Percentiles rank a stretch among this genome's conserved stretches.
Evolutionary conservation across 345 rosid genomes (phyloP).

Genomic region (Conringia planisiliqua): DNA sequence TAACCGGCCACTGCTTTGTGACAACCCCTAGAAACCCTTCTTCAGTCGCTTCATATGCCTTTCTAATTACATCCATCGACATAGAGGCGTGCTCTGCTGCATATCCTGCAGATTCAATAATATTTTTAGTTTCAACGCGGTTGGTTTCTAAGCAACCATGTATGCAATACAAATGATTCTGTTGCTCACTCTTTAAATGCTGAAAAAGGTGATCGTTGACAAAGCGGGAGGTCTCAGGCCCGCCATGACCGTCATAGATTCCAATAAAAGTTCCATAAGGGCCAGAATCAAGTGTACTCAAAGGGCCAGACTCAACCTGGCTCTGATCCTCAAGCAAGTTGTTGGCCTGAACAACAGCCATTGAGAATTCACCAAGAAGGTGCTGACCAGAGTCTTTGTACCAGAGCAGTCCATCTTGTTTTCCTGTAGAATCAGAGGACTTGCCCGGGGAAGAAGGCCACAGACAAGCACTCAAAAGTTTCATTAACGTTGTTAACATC

Average conservation of each 20-base stretch:
- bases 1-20: constrained; percentile 88
- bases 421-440: constrained; percentile 59
- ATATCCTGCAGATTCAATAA: constrained; percentile 58
- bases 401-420: constrained; percentile 93
- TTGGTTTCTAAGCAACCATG: constrained; percentile 33
- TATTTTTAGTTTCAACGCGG: constrained; percentile 40
- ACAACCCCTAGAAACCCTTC: constrained; percentile 86
- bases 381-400: constrained; percentile 94
- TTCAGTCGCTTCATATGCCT: constrained; percentile 90
- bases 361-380: constrained; percentile 79
- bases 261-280: constrained; percentile 92
- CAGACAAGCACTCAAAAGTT: constrained; percentile 83
- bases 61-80: constrained; percentile 78
- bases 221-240: constrained; percentile 92
- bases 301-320: constrained; percentile 89
- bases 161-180: not conserved
- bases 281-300: constrained; percentile 79
- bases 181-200: constrained; percentile 78
- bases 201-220: constrained; percentile 84
- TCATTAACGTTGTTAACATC: constrained; percentile 91
- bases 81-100: constrained; percentile 73
- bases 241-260: constrained; percentile 95
- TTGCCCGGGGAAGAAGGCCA: constrained; percentile 64
- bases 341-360: constrained; percentile 84
- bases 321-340: constrained; percentile 91